Percentiles rank a stretch among this genome's conserved stretches.
These are phyloP conservation scores for Taxawa tesnikishii DNA, from an alignment of 2,329 filamentous ascomycete genomes.

Conservation along the genomic window DNA sequence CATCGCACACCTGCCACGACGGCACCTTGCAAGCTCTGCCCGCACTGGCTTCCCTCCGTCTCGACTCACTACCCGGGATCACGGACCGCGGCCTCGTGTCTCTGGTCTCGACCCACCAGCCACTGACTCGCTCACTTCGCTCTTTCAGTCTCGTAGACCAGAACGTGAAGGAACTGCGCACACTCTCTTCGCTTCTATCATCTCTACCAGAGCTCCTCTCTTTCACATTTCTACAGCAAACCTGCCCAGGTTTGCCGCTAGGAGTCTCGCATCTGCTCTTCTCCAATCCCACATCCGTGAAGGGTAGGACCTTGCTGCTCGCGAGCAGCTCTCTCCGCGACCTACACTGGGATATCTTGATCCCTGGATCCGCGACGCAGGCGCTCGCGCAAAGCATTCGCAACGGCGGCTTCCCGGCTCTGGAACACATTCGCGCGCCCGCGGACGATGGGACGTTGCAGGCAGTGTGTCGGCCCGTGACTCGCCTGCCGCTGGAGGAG, in stretches of 20 bases:
- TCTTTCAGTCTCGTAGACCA: constrained; percentile 40
- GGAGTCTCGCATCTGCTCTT: background rate
- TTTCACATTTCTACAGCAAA: constrained; percentile 41
- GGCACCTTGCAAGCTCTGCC: constrained; percentile 41
- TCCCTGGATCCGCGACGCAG: constrained; percentile 42
- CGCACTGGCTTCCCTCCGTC: constrained; percentile 37
- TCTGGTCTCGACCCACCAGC: constrained; percentile 36
- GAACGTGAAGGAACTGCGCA: constrained; percentile 37
- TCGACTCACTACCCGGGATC: constrained; percentile 43
- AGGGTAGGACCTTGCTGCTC: too few relatives aligned
- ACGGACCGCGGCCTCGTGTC: constrained; percentile 15
- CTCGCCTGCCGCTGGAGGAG: constrained; percentile 39
- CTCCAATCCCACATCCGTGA: constrained; percentile 28
- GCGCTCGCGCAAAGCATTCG: constrained; percentile 53
- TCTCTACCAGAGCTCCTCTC: constrained; percentile 31
- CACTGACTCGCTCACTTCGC: constrained; percentile 30
- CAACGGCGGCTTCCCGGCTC: constrained; percentile 48
- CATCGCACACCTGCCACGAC: constrained; percentile 42
- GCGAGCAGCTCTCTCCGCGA: constrained; percentile 35
- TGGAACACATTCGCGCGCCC: constrained; percentile 50
- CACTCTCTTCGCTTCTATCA: constrained; percentile 40
- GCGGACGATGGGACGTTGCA: constrained; percentile 62
- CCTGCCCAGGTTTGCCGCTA: constrained; percentile 27
- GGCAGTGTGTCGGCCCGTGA: constrained; percentile 51
- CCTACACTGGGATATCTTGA: constrained; percentile 51